Percentiles rank a stretch among this genome's conserved stretches.
Evolutionary conservation across 208 protist genomes (phyloP).

Genomic region (Porcisia deanei): DNA sequence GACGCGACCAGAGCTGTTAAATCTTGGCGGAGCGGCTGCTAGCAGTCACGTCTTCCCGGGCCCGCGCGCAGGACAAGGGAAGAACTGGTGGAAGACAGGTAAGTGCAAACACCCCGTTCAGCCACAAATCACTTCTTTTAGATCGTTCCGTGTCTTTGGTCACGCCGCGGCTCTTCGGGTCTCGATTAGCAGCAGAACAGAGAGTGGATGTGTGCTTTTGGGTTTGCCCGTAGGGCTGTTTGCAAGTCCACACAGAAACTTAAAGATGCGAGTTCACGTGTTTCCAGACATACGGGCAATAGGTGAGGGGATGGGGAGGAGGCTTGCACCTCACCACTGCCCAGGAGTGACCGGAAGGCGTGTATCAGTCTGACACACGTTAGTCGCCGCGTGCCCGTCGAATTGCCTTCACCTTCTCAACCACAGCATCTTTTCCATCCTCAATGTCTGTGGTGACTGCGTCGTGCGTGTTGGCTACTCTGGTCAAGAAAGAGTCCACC

Average conservation of each 20-base stretch:
- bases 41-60: background rate
- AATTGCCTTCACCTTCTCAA: conserved; percentile 20
- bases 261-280: background rate
- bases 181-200: too few species aligned
- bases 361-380: background rate
- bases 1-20: background rate
- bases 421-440: conserved; percentile 12
- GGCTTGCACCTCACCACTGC: background rate
- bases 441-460: background rate
- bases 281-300: too few species aligned
- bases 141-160: background rate
- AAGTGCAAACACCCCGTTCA: background rate
- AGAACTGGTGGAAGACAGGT: background rate
- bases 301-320: too few species aligned
- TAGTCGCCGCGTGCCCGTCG: conserved; percentile 16
- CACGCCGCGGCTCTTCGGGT: too few species aligned
- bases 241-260: background rate
- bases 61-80: background rate
- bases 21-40: background rate
- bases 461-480: conserved; percentile 7
- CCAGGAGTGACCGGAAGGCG: background rate
- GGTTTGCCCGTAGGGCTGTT: too few species aligned
- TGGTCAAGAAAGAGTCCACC: conserved; percentile 14
- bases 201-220: too few species aligned
- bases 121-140: too few species aligned